A percentile compares a stretch with the other conserved stretches of the same genome.
phyloP scores from a whole-genome alignment of 768 basidiomycete genomes.

The Cystobasidium tubakii region DNA sequence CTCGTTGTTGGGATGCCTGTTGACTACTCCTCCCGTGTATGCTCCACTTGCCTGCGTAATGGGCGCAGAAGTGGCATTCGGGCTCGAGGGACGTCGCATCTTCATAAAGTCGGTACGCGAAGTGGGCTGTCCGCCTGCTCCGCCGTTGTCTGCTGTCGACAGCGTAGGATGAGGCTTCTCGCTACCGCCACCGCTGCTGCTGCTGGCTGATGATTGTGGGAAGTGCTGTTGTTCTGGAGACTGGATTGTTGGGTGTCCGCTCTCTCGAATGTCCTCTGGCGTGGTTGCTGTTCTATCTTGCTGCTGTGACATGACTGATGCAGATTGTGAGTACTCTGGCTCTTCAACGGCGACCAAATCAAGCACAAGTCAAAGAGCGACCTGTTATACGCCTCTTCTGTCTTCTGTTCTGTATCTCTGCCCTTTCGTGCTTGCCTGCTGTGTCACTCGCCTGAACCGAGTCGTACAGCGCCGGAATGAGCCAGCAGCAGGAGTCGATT shows the following conservation, averaged over 20 bases:
- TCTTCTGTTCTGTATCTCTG: too few species aligned
- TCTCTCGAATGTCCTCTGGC: not conserved
- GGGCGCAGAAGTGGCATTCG: conserved; percentile 28
- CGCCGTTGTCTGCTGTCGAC: not conserved
- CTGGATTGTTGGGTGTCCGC: not conserved
- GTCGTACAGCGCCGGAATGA: too few species aligned
- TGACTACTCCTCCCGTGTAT: conserved; percentile 22
- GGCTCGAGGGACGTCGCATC: conserved; percentile 17
- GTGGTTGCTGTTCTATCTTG: not conserved
- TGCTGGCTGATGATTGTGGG: not conserved
- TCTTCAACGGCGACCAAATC: too few species aligned
- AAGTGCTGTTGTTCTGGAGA: not conserved
- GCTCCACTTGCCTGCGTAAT: conserved; percentile 21
- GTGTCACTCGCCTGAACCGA: too few species aligned
- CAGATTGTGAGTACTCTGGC: too few species aligned
- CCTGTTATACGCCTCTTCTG: too few species aligned
- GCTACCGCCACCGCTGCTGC: not conserved
- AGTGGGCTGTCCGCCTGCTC: not conserved
- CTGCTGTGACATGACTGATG: too few species aligned
- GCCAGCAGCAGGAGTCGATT: too few species aligned
- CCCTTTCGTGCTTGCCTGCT: too few species aligned
- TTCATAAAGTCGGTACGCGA: not conserved
- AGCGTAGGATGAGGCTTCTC: not conserved
- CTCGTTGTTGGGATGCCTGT: conserved; percentile 23
- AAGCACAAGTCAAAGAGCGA: too few species aligned